Base-by-base conservation (phyloP, 495 filamentous ascomycete species). In the Hapsidospora chrysogenum region DNA sequence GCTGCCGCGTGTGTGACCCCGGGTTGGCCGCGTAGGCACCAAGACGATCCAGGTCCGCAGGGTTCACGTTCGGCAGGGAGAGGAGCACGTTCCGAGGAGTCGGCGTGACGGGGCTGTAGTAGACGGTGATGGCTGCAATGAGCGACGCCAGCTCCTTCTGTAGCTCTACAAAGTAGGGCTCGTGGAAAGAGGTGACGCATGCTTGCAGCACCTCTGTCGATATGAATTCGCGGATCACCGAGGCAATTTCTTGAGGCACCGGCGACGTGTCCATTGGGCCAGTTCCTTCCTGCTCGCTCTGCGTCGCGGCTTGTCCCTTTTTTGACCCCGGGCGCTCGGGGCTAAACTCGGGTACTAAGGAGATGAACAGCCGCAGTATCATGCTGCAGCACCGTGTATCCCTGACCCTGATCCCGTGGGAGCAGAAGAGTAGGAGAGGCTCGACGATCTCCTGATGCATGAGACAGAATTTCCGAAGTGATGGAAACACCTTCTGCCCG, bases 131-230 rank as follows among this genome's bases (percentile, higher is more conserved):
- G 4, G 74, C 68, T 2, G 85, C 85, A 43, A 99, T 93, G 3
- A 94, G 67, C 22, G 75, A 66, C 10, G 84, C 89, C 8, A 96
- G 69, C 23, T 96, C 89, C 52, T 85, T 92, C 47, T 99, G 89
- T 47, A 86, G 72, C 38, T 99, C 89, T 27, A 94, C 86, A 45
- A 96, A 96, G 49, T 96, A 95, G 1, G 84, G 72, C 37, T 96
- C 89, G 53, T 96, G 78, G 20, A 99, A 68, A 10, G 81, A 87
- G 15, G 83, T 78, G 53, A 92, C 81, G 41, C 76, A 80, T 0
- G 80, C 74, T 58, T 77, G 79, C 16, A 92, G 64, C 3, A 87
- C 82, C 40, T 92, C 82, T 18, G 70, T 77, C 38, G 67, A 79
- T 45, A 96, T 85, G 45, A 89, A 99, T 48, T 95, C 85, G 41